phyloP scores from a whole-genome alignment of 352 stramenopile genomes.

The Pythium volutum region DNA sequence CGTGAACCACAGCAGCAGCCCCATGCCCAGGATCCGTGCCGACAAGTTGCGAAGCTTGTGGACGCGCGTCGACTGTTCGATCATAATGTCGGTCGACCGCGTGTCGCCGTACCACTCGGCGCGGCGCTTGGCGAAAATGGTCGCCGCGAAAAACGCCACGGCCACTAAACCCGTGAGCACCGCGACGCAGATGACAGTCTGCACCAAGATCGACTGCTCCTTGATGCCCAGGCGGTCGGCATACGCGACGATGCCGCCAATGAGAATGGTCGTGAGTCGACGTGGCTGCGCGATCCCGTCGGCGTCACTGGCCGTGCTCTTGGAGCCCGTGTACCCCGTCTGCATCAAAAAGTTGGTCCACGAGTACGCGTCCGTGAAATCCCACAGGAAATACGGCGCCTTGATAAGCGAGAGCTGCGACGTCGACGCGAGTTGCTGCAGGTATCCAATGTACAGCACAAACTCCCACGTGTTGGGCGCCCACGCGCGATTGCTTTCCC shows the following conservation, averaged over 20 bases:
- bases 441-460: constrained; percentile 42
- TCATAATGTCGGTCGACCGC: constrained; percentile 36
- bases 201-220: constrained; percentile 42
- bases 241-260: constrained; percentile 57
- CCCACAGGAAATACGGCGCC: constrained; percentile 62
- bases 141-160: constrained; percentile 36
- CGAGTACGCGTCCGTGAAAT: constrained; percentile 66
- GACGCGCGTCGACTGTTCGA: constrained; percentile 38
- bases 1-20: constrained; percentile 62
- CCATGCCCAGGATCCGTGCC: constrained; percentile 61
- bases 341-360: constrained; percentile 67
- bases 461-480: constrained; percentile 80
- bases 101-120: constrained; percentile 43
- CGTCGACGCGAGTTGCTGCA: constrained; percentile 55
- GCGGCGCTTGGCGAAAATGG: constrained; percentile 49
- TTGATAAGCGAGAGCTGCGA: constrained; percentile 67
- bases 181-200: constrained; percentile 38
- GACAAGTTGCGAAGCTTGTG: constrained; percentile 55
- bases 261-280: constrained; percentile 49
- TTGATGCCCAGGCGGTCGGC: constrained; percentile 50
- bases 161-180: constrained; percentile 36
- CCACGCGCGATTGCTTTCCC: constrained; percentile 38
- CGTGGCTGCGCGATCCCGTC: constrained; percentile 3
- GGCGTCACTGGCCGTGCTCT: constrained; percentile 13
- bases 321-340: background rate